Base-by-base conservation (phyloP, 129 eudicot species). In the Deinandra increscens region DNA sequence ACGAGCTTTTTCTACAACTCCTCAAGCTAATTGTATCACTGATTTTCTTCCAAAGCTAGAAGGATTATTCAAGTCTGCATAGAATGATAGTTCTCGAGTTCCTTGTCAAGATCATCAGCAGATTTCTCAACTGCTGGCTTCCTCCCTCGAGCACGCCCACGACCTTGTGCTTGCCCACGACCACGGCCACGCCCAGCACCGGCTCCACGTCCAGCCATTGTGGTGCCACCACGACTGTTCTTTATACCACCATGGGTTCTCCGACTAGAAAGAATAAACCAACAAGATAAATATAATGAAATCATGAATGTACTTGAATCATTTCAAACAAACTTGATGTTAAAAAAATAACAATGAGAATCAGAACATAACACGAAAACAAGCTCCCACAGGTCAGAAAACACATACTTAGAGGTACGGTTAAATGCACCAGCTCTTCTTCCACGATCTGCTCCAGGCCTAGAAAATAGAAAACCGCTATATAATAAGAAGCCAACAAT, bases 101-200 rank as follows among this genome's bases (percentile, higher is more conserved):
- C 99, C 81, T 94, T 89, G 79, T 94, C 99, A 29, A 94, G 97
- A 29, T 94, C 87, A 66, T 87, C 91, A 45, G 92, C 98, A 3
- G 96, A 86, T 70, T 87, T 94, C 34, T 84, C 85, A 3, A 66
- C 80, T 4, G 15, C 78, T 15, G 38, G 72, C 82, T 88, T 91
- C 38, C 79, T 77, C 59, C 89, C 86, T 43, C 82, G 66, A 5
- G 82, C 96, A n/a, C 79, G 73, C 6, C 84, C 84, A 13, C 75
- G 68, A 3, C 87, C 46, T 19, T 69, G 81, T 1, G 82, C 87
- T 7, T 80, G 64, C 4, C 84, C 82, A 15, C 83, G 39, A 10
- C 86, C 88, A n/a, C 87, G 68, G 0, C 89, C 85, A 14, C 83
- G 72, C 13, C 83, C 80, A 20, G 26, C 62, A 49, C 76, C 63